Conservation (phyloP, 441 rosid genomes). For the Gossypium schwendimanii region DNA sequence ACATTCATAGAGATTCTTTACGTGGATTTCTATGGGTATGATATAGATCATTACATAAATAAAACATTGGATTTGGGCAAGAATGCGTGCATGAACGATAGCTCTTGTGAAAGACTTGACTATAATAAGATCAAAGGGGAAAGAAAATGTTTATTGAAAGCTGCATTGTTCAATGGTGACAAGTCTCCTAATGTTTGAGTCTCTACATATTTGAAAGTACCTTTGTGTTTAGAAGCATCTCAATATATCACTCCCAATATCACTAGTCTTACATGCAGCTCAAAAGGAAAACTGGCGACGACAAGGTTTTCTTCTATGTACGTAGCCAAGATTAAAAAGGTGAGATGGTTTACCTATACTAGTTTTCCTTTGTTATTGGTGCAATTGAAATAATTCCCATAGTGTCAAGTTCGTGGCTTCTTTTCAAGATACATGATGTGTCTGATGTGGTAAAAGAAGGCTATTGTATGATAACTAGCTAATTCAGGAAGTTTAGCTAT, state of each 20-base stretch:
- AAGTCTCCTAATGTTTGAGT: neutral
- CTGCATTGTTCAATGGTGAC: slow-evolving; percentile 28
- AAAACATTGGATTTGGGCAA: slow-evolving; percentile 19
- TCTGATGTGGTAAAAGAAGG: slow-evolving; percentile 14
- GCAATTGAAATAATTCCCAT: slow-evolving; percentile 28
- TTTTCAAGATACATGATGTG: slow-evolving; percentile 11
- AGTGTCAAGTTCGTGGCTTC: slow-evolving; percentile 25
- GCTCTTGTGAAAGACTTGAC: slow-evolving; percentile 30
- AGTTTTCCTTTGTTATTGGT: slow-evolving; percentile 19
- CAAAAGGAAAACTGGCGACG: neutral
- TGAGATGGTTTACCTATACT: slow-evolving; percentile 28
- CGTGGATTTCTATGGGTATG: slow-evolving; percentile 14
- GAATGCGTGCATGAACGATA: slow-evolving; percentile 26
- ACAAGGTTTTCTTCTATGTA: slow-evolving; percentile 26
- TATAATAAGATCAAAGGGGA: slow-evolving; percentile 23
- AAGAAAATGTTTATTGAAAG: slow-evolving; percentile 19
- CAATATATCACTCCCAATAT: neutral
- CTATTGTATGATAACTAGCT: slow-evolving; percentile 18
- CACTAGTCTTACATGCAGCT: slow-evolving; percentile 8
- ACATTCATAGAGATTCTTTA: slow-evolving; percentile 2
- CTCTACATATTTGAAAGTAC: slow-evolving; percentile 8
- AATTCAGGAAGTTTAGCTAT: slow-evolving; percentile 29
- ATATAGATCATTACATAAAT: neutral
- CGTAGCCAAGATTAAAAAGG: slow-evolving; percentile 12
- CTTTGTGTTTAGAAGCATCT: slow-evolving; percentile 5